phyloP scores from a whole-genome alignment of 306 rosid genomes.

The Sesbania bispinosa region DNA sequence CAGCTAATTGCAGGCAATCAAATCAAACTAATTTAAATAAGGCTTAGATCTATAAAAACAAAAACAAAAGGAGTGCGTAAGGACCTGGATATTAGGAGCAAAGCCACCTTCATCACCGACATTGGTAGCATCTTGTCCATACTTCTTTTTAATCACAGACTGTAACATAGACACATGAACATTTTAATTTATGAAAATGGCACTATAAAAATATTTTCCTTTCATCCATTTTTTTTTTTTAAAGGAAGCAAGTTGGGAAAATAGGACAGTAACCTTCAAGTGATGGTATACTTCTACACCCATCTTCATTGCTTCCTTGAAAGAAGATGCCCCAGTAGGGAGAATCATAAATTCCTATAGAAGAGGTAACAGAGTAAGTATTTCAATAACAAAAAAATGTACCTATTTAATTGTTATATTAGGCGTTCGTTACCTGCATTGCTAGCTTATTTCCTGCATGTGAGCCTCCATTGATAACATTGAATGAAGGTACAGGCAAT shows the following conservation, averaged over 20 bases:
- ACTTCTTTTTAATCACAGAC: slow-evolving; percentile 96
- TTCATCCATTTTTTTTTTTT: background rate
- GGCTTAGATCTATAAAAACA: slow-evolving; percentile 4
- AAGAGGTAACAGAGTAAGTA: background rate
- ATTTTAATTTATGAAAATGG: slow-evolving; percentile 6
- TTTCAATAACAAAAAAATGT: background rate
- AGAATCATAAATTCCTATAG: slow-evolving; percentile 97
- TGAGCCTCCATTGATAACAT: slow-evolving; percentile 97
- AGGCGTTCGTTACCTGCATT: slow-evolving; percentile 68
- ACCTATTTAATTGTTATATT: background rate
- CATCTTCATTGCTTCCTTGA: slow-evolving; percentile 99
- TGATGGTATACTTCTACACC: slow-evolving; percentile 98
- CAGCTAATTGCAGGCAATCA: background rate
- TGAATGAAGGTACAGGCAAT: slow-evolving; percentile 92
- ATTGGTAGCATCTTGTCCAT: slow-evolving; percentile 95
- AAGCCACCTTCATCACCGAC: slow-evolving; percentile 99
- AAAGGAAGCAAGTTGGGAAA: background rate
- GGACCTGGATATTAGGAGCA: slow-evolving; percentile 98
- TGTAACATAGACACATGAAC: slow-evolving; percentile 25
- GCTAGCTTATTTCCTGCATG: slow-evolving; percentile 99
- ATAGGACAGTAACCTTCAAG: slow-evolving; percentile 55
- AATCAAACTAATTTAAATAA: background rate
- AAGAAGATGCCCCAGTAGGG: slow-evolving; percentile 89
- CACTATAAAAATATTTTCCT: background rate
- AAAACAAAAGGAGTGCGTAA: background rate